Percentiles rank a stretch among this genome's conserved stretches.
These are phyloP conservation scores for Auricularia cornea DNA, from an alignment of 768 basidiomycete species.

Conservation along the genomic window DNA sequence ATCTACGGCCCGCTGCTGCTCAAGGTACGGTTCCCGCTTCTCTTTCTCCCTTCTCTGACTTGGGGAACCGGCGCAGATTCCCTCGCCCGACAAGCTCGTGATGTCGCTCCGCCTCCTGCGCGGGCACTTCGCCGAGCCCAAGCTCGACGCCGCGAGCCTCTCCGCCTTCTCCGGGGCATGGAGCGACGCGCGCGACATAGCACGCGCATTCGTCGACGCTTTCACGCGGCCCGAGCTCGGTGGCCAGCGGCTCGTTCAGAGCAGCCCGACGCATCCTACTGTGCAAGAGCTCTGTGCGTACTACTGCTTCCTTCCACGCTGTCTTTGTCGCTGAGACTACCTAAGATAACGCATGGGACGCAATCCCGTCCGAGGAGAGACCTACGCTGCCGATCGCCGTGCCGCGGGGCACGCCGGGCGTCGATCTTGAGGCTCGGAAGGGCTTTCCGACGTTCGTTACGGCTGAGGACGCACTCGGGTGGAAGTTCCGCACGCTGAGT, in stretches of 20 bases:
- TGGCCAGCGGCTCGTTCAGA: neutral
- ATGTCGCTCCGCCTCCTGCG: neutral
- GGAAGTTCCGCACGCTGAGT: neutral
- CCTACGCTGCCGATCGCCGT: neutral
- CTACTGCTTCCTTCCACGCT: neutral
- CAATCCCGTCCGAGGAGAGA: neutral
- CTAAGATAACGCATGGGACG: neutral
- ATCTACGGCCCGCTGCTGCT: neutral
- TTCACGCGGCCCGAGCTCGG: neutral
- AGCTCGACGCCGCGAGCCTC: neutral
- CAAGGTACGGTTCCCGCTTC: no score
- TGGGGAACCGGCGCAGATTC: neutral
- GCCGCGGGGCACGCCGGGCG: neutral
- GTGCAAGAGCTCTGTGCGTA: neutral
- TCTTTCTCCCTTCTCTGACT: no score
- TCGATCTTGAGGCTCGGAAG: neutral
- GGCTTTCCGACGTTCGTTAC: neutral
- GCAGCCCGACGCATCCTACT: neutral
- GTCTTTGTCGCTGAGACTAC: neutral
- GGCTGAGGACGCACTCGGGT: neutral
- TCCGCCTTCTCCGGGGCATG: neutral
- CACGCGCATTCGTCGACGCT: neutral
- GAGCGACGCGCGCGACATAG: neutral
- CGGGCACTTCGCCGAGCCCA: neutral
- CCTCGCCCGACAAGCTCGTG: neutral